phyloP scores from a whole-genome alignment of 441 rosid species.

The Erodium trifolium region DNA sequence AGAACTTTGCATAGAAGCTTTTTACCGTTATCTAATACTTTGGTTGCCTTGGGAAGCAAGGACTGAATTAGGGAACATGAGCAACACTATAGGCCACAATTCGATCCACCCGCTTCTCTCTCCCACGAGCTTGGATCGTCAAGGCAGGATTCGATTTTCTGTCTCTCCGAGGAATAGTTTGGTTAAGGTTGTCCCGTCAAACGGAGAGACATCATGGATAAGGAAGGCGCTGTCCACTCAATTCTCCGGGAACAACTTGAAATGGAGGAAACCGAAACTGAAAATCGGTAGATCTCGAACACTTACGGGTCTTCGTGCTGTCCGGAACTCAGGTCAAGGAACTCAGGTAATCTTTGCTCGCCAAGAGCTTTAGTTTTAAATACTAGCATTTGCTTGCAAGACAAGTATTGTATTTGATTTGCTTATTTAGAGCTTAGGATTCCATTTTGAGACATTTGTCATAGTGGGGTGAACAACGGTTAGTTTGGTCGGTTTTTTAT shows the following conservation, averaged over 20 bases:
- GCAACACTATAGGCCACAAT: conserved; percentile 44
- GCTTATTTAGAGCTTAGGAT: background rate
- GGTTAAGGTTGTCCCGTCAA: conserved; percentile 33
- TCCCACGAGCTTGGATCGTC: conserved; percentile 44
- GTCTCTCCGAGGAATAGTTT: conserved; percentile 39
- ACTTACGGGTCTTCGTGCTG: conserved; percentile 38
- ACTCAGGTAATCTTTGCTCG: conserved; percentile 41
- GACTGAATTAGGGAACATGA: conserved; percentile 51
- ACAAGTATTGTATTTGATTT: conserved; percentile 7
- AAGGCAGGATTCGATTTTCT: conserved; percentile 41
- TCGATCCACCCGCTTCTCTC: conserved; percentile 48
- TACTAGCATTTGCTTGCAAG: background rate
- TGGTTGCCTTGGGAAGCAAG: conserved; percentile 33
- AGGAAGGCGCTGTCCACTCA: conserved; percentile 33
- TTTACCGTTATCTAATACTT: conserved; percentile 21
- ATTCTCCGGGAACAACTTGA: conserved; percentile 42
- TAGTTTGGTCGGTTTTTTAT: too few relatives aligned
- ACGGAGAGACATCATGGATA: conserved; percentile 24
- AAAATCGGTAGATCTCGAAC: conserved; percentile 27
- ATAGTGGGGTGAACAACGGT: too few relatives aligned
- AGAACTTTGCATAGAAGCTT: conserved; percentile 5
- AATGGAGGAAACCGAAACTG: conserved; percentile 25
- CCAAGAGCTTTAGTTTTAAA: conserved; percentile 10
- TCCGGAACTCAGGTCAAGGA: conserved; percentile 59
- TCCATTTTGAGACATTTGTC: too few relatives aligned